Conservation (phyloP, 2,329 filamentous ascomycete genomes). For the Aspergillus bombycis region DNA sequence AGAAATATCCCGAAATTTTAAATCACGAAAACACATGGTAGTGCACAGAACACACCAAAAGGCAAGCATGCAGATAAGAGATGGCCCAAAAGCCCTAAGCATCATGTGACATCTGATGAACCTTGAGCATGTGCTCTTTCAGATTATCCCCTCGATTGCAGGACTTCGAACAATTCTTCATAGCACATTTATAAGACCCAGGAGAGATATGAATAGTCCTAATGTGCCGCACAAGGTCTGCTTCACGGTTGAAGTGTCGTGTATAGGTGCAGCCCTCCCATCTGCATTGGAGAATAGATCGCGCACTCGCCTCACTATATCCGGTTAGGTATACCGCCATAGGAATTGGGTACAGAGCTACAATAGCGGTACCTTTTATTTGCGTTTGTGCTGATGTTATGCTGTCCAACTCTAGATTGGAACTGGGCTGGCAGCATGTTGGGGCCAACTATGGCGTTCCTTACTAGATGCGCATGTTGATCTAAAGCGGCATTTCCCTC, state of each 20-base stretch:
- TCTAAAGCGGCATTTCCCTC: neutral
- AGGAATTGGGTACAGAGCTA: neutral
- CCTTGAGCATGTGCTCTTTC: neutral
- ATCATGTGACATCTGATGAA: neutral
- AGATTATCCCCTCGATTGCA: slow-evolving; percentile 9
- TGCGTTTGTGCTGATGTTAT: neutral
- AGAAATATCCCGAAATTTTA: neutral
- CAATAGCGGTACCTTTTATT: neutral
- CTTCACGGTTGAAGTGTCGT: neutral
- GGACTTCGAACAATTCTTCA: neutral
- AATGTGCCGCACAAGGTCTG: slow-evolving; percentile 1
- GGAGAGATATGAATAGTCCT: slow-evolving; percentile 3
- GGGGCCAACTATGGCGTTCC: neutral
- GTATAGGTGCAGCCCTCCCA: slow-evolving; percentile 10
- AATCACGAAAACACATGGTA: neutral
- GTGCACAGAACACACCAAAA: neutral
- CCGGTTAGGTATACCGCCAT: neutral
- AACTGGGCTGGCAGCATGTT: neutral
- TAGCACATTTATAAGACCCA: neutral
- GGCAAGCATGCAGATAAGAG: neutral
- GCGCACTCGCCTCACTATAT: neutral
- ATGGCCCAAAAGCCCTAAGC: neutral
- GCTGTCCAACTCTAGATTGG: neutral
- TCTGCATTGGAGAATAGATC: neutral
- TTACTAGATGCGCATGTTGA: neutral